Conservation (phyloP, 2,329 filamentous ascomycete genomes). For the Clonostachys solani region DNA sequence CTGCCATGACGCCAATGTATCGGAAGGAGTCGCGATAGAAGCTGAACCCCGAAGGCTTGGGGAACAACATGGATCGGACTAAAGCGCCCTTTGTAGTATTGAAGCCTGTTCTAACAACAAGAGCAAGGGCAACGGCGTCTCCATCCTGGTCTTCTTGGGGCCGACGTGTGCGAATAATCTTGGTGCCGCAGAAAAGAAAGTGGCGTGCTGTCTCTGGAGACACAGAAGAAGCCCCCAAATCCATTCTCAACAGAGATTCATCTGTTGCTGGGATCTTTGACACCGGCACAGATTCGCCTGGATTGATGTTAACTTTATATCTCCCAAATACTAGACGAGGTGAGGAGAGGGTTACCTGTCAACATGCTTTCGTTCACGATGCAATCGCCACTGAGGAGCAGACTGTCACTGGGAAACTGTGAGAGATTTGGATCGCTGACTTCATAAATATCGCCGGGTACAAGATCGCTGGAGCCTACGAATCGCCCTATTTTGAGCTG, state of each 20-base stretch:
- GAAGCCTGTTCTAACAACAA: slow-evolving; percentile 92
- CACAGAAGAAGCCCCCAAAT: slow-evolving; percentile 77
- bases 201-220: slow-evolving; percentile 80
- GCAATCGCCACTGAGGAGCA: slow-evolving; percentile 88
- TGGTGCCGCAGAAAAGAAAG: slow-evolving; percentile 92
- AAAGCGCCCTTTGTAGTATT: slow-evolving; percentile 96
- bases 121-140: slow-evolving; percentile 84
- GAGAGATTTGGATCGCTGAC: slow-evolving; percentile 86
- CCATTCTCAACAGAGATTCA: slow-evolving; percentile 69
- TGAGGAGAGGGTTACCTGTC: slow-evolving; percentile 3
- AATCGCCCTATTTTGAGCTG: slow-evolving; percentile 39
- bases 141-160: slow-evolving; percentile 83
- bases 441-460: slow-evolving; percentile 95
- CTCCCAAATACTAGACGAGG: too few relatives aligned
- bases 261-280: slow-evolving; percentile 85
- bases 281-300: slow-evolving; percentile 89
- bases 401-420: slow-evolving; percentile 87
- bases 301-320: too few relatives aligned
- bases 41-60: slow-evolving; percentile 96
- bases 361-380: slow-evolving; percentile 99
- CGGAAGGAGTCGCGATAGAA: slow-evolving; percentile 97
- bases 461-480: slow-evolving; percentile 79
- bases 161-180: slow-evolving; percentile 84
- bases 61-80: slow-evolving; percentile 96
- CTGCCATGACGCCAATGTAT: slow-evolving; percentile 95